These are phyloP conservation scores for Pseudogymnoascus sp. DNA, from an alignment of 2,329 filamentous ascomycete species.

Conservation along the genomic window DNA sequence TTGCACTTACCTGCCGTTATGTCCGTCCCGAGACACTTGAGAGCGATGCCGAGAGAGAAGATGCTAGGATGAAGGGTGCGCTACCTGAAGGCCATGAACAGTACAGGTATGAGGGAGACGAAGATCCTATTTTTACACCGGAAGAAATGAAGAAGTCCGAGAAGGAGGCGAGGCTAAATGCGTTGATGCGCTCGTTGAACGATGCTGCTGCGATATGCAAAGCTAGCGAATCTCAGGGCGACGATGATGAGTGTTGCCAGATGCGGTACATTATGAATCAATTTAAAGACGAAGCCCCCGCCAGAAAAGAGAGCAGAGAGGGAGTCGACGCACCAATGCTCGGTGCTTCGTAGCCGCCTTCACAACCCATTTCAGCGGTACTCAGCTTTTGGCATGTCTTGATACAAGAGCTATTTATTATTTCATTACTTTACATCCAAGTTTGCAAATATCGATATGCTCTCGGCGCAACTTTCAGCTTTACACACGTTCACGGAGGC, in stretches of 20 bases:
- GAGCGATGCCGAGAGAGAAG: conserved; percentile 20
- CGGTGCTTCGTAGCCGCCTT: neutral
- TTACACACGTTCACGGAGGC: neutral
- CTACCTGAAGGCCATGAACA: conserved; percentile 28
- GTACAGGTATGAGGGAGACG: conserved; percentile 27
- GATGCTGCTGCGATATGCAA: neutral
- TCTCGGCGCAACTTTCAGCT: neutral
- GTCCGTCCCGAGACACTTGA: conserved; percentile 38
- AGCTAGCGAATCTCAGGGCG: neutral
- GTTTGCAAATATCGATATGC: neutral
- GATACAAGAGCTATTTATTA: neutral
- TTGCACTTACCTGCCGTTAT: conserved; percentile 47
- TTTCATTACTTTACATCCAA: neutral
- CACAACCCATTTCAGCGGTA: no score
- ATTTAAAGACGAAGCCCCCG: neutral
- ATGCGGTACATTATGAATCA: neutral
- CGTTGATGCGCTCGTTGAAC: neutral
- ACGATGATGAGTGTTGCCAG: neutral
- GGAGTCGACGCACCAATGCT: neutral
- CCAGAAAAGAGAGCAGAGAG: neutral
- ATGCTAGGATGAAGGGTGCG: conserved; percentile 27
- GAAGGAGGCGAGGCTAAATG: neutral
- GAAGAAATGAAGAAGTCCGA: neutral
- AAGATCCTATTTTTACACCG: conserved; percentile 17
- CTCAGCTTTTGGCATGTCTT: neutral